A percentile compares a stretch with the other conserved stretches of the same genome.
phyloP scores from a whole-genome alignment of 2,329 filamentous ascomycete genomes.

The Monilinia polystroma region DNA sequence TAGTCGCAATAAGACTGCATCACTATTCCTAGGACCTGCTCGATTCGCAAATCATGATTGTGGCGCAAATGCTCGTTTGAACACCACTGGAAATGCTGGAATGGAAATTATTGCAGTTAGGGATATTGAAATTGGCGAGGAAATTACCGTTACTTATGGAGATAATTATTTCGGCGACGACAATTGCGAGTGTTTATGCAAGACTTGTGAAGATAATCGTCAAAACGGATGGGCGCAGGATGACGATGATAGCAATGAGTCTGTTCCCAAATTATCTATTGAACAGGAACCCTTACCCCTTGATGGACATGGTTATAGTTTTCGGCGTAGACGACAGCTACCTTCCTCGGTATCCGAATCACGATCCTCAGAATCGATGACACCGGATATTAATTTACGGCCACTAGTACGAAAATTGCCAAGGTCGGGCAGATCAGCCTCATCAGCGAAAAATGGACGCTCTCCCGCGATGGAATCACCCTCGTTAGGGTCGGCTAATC shows the following conservation, averaged over 20 bases:
- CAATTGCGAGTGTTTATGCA: constrained; percentile 93
- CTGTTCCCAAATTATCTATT: constrained; percentile 36
- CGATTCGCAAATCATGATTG: constrained; percentile 98
- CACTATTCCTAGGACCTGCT: constrained; percentile 90
- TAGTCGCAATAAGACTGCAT: constrained; percentile 84
- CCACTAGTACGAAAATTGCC: constrained; percentile 37
- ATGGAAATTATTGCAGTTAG: constrained; percentile 87
- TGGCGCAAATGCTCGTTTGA: constrained; percentile 82
- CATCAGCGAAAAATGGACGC: constrained; percentile 32
- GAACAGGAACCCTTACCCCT: constrained; percentile 32
- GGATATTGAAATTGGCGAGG: constrained; percentile 82
- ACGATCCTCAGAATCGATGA: constrained; percentile 54
- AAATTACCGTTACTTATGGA: constrained; percentile 95
- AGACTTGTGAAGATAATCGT: constrained; percentile 73
- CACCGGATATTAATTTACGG: constrained; percentile 49
- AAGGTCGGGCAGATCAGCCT: constrained; percentile 28
- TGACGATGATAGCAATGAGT: constrained; percentile 43
- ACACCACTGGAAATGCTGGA: constrained; percentile 78
- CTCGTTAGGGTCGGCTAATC: constrained; percentile 27
- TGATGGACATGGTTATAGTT: constrained; percentile 48
- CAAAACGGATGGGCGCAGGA: constrained; percentile 78
- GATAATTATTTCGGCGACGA: constrained; percentile 94
- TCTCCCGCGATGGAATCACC: constrained; percentile 32
- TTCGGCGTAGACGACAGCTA: constrained; percentile 52
- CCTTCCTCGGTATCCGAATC: constrained; percentile 50